phyloP scores from a whole-genome alignment of 1,139 yeast genomes.

The Citeromyces hawaiiensis region DNA sequence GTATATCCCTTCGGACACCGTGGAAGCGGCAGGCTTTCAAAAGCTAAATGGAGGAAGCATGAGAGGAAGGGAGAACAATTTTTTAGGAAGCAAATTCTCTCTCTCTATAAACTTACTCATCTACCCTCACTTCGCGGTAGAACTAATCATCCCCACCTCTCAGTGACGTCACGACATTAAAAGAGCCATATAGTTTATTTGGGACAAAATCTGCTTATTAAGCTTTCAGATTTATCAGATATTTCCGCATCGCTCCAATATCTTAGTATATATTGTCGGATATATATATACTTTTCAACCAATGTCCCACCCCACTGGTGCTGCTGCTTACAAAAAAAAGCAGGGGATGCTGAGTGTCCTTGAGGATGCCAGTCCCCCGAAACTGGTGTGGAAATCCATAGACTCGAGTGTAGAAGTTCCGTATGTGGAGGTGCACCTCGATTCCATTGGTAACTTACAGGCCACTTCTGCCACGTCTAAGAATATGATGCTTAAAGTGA shows the following conservation, averaged over 20 bases:
- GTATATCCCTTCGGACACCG: too few relatives aligned
- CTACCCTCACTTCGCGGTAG: too few relatives aligned
- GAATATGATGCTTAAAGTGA: constrained; percentile 54
- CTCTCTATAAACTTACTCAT: too few relatives aligned
- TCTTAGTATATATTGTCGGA: neutral
- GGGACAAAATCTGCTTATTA: too few relatives aligned
- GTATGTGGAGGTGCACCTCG: constrained; percentile 33
- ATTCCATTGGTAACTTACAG: constrained; percentile 45
- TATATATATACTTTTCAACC: neutral
- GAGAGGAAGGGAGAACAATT: too few relatives aligned
- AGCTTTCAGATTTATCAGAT: too few relatives aligned
- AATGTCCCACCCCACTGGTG: constrained; percentile 27
- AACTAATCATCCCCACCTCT: too few relatives aligned
- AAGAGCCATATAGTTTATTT: too few relatives aligned
- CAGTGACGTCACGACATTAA: too few relatives aligned
- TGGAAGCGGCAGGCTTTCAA: too few relatives aligned
- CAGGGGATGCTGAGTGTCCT: constrained; percentile 54
- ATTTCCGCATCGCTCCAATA: neutral
- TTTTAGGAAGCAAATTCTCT: too few relatives aligned
- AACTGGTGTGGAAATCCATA: constrained; percentile 59
- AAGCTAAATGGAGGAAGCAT: too few relatives aligned
- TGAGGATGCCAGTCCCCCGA: constrained; percentile 56
- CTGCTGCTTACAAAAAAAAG: constrained; percentile 53
- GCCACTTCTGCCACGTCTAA: constrained; percentile 65
- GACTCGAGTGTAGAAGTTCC: constrained; percentile 36